Conservation (phyloP, 768 basidiomycete species). For the Termitomyces eurrhizus region DNA sequence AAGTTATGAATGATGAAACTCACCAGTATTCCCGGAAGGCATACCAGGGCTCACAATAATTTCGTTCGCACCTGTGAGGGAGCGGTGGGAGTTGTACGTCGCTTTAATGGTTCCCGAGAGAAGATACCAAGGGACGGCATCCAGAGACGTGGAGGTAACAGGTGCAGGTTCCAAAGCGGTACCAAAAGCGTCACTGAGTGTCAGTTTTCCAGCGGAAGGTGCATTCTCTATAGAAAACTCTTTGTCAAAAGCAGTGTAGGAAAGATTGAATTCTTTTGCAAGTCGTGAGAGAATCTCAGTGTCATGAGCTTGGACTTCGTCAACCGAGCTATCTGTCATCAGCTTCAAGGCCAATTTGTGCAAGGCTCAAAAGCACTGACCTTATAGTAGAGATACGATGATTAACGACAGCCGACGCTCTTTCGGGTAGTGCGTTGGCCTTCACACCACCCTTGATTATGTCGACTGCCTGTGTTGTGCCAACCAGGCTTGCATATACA, state of each 20-base stretch:
- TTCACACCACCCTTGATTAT: slow-evolving; percentile 67
- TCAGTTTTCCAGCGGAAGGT: slow-evolving; percentile 41
- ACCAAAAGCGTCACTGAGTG: slow-evolving; percentile 45
- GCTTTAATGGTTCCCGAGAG: slow-evolving; percentile 66
- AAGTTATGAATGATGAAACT: background rate
- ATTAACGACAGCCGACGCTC: slow-evolving; percentile 64
- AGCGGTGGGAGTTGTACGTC: slow-evolving; percentile 48
- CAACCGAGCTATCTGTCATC: slow-evolving; percentile 32
- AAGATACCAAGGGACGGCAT: slow-evolving; percentile 43
- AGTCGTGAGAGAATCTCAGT: slow-evolving; percentile 40
- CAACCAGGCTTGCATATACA: slow-evolving; percentile 41
- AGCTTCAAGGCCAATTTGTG: background rate
- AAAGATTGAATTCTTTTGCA: slow-evolving; percentile 51
- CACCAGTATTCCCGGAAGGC: slow-evolving; percentile 58
- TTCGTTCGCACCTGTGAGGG: slow-evolving; percentile 26
- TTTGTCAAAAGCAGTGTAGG: slow-evolving; percentile 54
- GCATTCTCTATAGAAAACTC: slow-evolving; percentile 29
- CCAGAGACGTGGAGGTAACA: slow-evolving; percentile 45
- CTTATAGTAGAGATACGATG: slow-evolving; percentile 65
- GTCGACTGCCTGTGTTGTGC: slow-evolving; percentile 79
- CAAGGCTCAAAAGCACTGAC: slow-evolving; percentile 23
- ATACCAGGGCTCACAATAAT: slow-evolving; percentile 51
- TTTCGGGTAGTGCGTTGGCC: slow-evolving; percentile 77
- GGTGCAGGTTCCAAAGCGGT: slow-evolving; percentile 65
- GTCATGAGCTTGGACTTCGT: slow-evolving; percentile 41